These are phyloP conservation scores for Hypholoma fasciculare DNA, from an alignment of 768 basidiomycete genomes.

Conservation along the genomic window DNA sequence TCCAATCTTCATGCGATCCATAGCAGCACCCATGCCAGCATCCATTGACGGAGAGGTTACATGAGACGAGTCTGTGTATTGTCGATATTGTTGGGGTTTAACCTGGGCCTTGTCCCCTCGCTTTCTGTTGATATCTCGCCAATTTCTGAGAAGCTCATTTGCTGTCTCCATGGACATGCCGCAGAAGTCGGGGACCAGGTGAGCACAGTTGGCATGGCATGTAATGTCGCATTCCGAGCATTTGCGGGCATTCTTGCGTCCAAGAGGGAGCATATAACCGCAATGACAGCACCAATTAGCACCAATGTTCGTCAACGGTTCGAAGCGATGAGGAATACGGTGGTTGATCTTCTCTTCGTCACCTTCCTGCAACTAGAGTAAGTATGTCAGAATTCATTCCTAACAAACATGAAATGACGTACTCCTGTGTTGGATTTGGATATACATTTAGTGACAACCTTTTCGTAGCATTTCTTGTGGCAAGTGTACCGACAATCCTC, in stretches of 20 bases:
- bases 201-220: conserved; percentile 96
- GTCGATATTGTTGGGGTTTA: conserved; percentile 34
- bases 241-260: conserved; percentile 93
- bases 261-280: conserved; percentile 96
- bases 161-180: conserved; percentile 99
- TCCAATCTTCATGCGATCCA: conserved; percentile 51
- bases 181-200: conserved; percentile 98
- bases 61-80: conserved; percentile 30
- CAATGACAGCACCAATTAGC: conserved; percentile 99
- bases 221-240: conserved; percentile 97
- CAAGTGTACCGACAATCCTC: conserved; percentile 99
- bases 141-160: conserved; percentile 86
- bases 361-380: conserved; percentile 60
- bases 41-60: conserved; percentile 34
- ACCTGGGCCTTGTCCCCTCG: conserved; percentile 49
- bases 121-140: conserved; percentile 85
- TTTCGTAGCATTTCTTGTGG: conserved; percentile 98
- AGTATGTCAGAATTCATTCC: conserved; percentile 3
- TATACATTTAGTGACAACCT: conserved; percentile 99
- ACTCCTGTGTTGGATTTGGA: conserved; percentile 95
- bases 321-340: conserved; percentile 98
- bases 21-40: conserved; percentile 24
- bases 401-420: conserved; percentile 28
- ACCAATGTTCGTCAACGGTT: conserved; percentile 93
- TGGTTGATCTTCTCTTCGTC: conserved; percentile 99